Evolutionary conservation across 495 filamentous ascomycete genomes (phyloP).

Genomic region (Evernia prunastri): DNA sequence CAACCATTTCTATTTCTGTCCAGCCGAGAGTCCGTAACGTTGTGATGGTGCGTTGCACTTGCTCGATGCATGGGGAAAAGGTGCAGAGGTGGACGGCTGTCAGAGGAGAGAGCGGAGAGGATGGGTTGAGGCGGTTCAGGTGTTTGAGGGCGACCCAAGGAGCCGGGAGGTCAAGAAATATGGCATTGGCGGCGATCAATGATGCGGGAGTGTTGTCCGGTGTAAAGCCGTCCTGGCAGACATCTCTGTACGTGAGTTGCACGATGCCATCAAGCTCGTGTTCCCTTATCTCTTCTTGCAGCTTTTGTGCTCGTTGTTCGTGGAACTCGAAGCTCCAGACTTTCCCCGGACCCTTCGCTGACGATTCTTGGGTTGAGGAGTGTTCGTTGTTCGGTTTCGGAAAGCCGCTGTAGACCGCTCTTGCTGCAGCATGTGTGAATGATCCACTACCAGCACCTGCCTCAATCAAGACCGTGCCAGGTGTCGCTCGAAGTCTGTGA

Average conservation of each 20-base stretch:
- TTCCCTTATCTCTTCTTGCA: constrained; percentile 64
- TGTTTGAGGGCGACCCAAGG: constrained; percentile 88
- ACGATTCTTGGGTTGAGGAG: not conserved
- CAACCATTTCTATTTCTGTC: constrained; percentile 89
- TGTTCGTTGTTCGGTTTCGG: constrained; percentile 32
- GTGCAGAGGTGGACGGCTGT: constrained; percentile 72
- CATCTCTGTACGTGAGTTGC: constrained; percentile 81
- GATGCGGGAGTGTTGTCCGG: constrained; percentile 35
- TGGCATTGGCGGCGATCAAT: constrained; percentile 62
- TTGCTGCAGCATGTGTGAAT: constrained; percentile 84
- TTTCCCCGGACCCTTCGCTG: constrained; percentile 43
- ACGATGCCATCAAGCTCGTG: constrained; percentile 71
- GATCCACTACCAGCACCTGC: constrained; percentile 91
- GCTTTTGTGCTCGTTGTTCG: constrained; percentile 61
- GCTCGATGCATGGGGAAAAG: constrained; percentile 95
- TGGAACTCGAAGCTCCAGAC: constrained; percentile 96
- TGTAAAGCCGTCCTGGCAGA: constrained; percentile 81
- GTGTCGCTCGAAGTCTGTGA: constrained; percentile 73
- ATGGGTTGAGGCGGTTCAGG: constrained; percentile 53
- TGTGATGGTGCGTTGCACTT: constrained; percentile 77
- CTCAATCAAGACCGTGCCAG: constrained; percentile 78
- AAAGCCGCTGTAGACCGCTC: constrained; percentile 84
- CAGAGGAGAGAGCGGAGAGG: constrained; percentile 63
- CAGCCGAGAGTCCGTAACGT: constrained; percentile 72
- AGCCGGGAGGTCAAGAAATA: constrained; percentile 91